A percentile compares a stretch with the other conserved stretches of the same genome.
Evolutionary conservation across 345 rosid species (phyloP).

Genomic region (Eucalyptus polyanthemos): DNA sequence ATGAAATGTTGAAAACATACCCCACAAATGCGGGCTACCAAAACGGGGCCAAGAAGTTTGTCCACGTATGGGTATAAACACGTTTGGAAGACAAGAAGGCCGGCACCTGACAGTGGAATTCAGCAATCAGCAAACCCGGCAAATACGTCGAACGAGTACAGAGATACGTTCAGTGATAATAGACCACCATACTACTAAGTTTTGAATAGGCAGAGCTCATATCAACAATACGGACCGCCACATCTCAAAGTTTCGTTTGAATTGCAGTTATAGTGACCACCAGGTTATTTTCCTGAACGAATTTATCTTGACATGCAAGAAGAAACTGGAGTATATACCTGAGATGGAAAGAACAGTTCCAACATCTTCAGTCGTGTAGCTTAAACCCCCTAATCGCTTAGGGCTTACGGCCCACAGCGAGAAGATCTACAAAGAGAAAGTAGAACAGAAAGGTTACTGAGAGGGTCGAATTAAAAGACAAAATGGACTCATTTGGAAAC

Average conservation of each 20-base stretch:
- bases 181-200: background rate
- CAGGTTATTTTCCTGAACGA: background rate
- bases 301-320: background rate
- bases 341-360: constrained; percentile 74
- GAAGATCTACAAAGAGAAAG: constrained; percentile 36
- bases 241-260: background rate
- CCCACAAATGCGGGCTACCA: constrained; percentile 45
- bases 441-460: background rate
- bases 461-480: background rate
- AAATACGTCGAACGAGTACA: background rate
- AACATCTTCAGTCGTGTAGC: constrained; percentile 48
- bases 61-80: constrained; percentile 48
- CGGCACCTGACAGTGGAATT: constrained; percentile 33
- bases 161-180: background rate
- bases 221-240: background rate
- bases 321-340: constrained; percentile 21
- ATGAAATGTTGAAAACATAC: constrained; percentile 20
- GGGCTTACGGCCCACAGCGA: constrained; percentile 91
- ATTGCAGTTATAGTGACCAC: background rate
- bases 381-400: constrained; percentile 56
- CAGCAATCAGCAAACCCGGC: background rate
- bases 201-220: background rate
- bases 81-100: constrained; percentile 73
- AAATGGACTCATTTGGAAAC: background rate
- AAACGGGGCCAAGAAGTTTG: constrained; percentile 57